Evolutionary conservation across 257 asterid genomes (phyloP).

Genomic region (Capsicum chinense): DNA sequence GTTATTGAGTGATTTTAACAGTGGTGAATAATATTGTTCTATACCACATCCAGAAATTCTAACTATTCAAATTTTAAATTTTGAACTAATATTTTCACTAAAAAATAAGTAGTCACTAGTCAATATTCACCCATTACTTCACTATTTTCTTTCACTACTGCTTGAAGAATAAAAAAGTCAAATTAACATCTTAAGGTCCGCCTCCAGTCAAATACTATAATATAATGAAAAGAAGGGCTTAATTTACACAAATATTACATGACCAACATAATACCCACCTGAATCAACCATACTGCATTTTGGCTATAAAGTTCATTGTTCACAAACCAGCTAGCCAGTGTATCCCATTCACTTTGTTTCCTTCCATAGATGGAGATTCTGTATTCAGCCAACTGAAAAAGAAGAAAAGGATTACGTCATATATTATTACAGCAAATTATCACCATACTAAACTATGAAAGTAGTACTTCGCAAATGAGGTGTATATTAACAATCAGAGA

Average conservation of each 20-base stretch:
- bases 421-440: neutral
- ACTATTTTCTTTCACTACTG: neutral
- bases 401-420: conserved; percentile 14
- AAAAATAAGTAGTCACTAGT: neutral
- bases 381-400: conserved; percentile 85
- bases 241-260: conserved; percentile 13
- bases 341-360: conserved; percentile 96
- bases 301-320: conserved; percentile 75
- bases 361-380: conserved; percentile 89
- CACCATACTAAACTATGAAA: conserved; percentile 3
- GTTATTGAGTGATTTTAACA: no score
- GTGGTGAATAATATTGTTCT: neutral
- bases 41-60: neutral
- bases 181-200: neutral
- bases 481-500: neutral
- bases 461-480: neutral
- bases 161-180: conserved; percentile 24
- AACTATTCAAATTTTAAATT: conserved; percentile 16
- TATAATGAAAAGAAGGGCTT: conserved; percentile 5
- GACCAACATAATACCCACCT: conserved; percentile 51
- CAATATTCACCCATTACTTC: neutral
- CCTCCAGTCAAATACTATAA: neutral
- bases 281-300: conserved; percentile 94
- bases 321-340: conserved; percentile 90
- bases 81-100: conserved; percentile 12